Base-by-base conservation (phyloP, 2,329 filamentous ascomycete species). In the Penicillium fuscoglaucum region DNA sequence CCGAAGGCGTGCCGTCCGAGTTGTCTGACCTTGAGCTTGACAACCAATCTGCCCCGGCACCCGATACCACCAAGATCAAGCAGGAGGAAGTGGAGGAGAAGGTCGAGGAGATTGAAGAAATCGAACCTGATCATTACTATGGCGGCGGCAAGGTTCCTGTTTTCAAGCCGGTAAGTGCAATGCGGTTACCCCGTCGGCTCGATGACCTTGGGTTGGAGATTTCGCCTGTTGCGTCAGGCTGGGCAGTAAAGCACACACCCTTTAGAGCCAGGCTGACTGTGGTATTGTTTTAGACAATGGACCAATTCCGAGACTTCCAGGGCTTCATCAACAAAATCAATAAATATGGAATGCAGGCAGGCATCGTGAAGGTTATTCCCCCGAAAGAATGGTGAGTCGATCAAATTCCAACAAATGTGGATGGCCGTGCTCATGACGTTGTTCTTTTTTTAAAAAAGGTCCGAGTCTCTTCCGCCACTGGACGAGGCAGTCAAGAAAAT, bases 331-430 rank as follows among this genome's bases (percentile, higher is more conserved):
- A 87, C 71, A 93, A 91, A 76, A 86, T 99, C 61, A 91, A 99
- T 75, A 86, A 87, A 64, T 96, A 96, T 74, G 95, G 95, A 69
- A 99, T 99, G 95, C 91, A 91, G 77, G 95, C 92, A 24, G 95
- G 95, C 37, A 97, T 99, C 68, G 87, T 98, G 72, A 98, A 99
- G 78, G 89, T 99, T 58, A 89, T 98, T 53, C 93, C 95, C 29
- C 95, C 95, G 0, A 80, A 89, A 69, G 93, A 98, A 84, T 99
- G 95, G 95, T 95, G 85, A 76, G 83, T 77, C 40, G n/a, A 24
- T 44, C n/a, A 29, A 52, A 1, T 49, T 35, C 26, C n/a, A 48
- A 39, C 13, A n/a, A 29, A 28, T 47, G 21, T 26, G 40, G 44
- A 54, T 33, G n/a, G 2, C 17, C 53, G 6, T 65, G 53, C 64